These are phyloP conservation scores for Lactarius pseudohatsudake DNA, from an alignment of 768 basidiomycete species.

Conservation along the genomic window DNA sequence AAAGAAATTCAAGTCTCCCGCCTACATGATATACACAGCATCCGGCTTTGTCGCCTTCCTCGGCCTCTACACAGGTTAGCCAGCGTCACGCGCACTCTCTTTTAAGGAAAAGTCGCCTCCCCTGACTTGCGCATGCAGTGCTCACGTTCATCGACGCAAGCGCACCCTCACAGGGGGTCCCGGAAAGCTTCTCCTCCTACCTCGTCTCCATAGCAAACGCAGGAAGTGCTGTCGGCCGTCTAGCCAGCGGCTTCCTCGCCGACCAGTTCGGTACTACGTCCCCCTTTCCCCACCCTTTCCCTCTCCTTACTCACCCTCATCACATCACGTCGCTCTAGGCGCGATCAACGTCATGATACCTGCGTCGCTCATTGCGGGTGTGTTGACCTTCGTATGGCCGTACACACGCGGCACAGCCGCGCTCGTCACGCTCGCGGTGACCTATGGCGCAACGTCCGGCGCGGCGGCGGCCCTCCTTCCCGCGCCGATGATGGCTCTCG, in stretches of 20 bases:
- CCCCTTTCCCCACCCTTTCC: neutral
- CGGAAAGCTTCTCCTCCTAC: constrained; percentile 56
- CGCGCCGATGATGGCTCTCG: constrained; percentile 61
- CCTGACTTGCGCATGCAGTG: constrained; percentile 39
- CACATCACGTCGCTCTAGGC: constrained; percentile 42
- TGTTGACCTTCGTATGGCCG: constrained; percentile 72
- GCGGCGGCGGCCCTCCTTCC: constrained; percentile 56
- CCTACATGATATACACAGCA: constrained; percentile 57
- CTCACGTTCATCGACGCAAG: constrained; percentile 66
- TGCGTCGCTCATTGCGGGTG: constrained; percentile 53
- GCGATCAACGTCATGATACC: constrained; percentile 69
- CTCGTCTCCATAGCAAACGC: constrained; percentile 69
- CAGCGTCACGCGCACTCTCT: neutral
- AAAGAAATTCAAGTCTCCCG: constrained; percentile 50
- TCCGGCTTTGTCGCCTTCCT: constrained; percentile 60
- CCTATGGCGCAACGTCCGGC: constrained; percentile 69
- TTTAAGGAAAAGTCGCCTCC: neutral
- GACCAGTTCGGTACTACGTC: constrained; percentile 53
- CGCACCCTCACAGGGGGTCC: constrained; percentile 50
- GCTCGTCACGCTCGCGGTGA: constrained; percentile 52
- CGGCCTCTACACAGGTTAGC: constrained; percentile 55
- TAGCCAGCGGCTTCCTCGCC: constrained; percentile 50
- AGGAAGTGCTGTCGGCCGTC: constrained; percentile 60
- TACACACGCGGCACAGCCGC: constrained; percentile 46
- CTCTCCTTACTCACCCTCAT: neutral